These are phyloP conservation scores for Diplocarpon rosae DNA, from an alignment of 2,329 filamentous ascomycete genomes.

Conservation along the genomic window DNA sequence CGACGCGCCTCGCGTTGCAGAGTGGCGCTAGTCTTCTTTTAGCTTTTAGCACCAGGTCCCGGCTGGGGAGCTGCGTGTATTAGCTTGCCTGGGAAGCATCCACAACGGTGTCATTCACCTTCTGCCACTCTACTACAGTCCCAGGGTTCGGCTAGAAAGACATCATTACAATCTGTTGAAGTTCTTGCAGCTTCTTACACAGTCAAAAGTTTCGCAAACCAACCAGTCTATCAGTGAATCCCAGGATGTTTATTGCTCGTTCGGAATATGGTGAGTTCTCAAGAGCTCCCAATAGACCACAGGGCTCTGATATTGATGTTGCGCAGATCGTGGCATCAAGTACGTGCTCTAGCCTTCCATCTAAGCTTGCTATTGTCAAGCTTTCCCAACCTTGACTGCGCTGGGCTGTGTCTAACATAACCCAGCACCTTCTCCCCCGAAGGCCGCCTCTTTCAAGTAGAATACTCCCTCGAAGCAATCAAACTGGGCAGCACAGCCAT, in stretches of 20 bases:
- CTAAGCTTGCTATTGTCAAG: neutral
- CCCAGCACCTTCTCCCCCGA: constrained; percentile 95
- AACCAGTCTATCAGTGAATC: constrained; percentile 1
- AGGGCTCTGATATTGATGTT: constrained; percentile 28
- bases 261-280: constrained; percentile 87
- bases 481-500: constrained; percentile 98
- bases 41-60: neutral
- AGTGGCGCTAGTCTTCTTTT: constrained; percentile 3
- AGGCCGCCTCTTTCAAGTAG: constrained; percentile 98
- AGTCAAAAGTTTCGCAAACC: constrained; percentile 2
- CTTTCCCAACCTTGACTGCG: neutral
- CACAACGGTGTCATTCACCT: constrained; percentile 7
- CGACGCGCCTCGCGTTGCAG: constrained; percentile 2
- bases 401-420: constrained; percentile 8
- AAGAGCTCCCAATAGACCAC: constrained; percentile 13
- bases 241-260: constrained; percentile 96
- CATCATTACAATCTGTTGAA: neutral
- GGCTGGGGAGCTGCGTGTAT: constrained; percentile 4
- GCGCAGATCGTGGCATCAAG: constrained; percentile 92
- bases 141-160: neutral
- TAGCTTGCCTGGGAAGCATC: constrained; percentile 3
- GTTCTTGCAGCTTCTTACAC: constrained; percentile 8
- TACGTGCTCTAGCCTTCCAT: constrained; percentile 35
- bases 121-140: neutral
- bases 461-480: constrained; percentile 99